These are phyloP conservation scores for Cornus suecica DNA, from an alignment of 148 eudicot species.

Conservation along the genomic window DNA sequence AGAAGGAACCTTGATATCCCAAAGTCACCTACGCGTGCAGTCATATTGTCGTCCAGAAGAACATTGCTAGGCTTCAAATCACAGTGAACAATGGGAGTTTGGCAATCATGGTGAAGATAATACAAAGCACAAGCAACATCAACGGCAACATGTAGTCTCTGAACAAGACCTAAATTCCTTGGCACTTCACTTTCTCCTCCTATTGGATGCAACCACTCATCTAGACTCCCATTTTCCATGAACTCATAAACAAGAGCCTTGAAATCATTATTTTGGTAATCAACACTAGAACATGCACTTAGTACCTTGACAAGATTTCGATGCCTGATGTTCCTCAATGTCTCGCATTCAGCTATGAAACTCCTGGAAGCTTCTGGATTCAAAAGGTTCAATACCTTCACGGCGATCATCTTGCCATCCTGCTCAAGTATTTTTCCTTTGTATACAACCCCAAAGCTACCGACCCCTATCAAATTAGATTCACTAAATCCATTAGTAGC, in stretches of 20 bases:
- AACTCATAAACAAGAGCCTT: too few relatives aligned
- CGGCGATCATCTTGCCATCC: background rate
- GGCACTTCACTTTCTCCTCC: background rate
- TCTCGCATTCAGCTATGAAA: slow-evolving; percentile 12
- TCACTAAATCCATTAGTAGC: background rate
- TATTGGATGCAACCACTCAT: slow-evolving; percentile 12
- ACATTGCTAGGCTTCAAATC: slow-evolving; percentile 18
- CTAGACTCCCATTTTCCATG: slow-evolving; percentile 6
- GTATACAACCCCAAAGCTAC: background rate
- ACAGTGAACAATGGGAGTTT: background rate
- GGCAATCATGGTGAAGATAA: slow-evolving; percentile 17
- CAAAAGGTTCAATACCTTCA: slow-evolving; percentile 21
- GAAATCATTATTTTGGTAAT: background rate
- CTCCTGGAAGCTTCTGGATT: background rate
- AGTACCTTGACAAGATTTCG: slow-evolving; percentile 10
- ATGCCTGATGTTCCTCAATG: slow-evolving; percentile 1
- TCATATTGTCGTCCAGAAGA: slow-evolving; percentile 9
- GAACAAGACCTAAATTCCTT: slow-evolving; percentile 3
- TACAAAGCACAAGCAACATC: slow-evolving; percentile 15
- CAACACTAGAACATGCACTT: slow-evolving; percentile 8
- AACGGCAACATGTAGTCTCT: slow-evolving; percentile 11
- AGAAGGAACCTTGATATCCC: slow-evolving; percentile 13
- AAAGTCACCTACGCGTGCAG: slow-evolving; percentile 12
- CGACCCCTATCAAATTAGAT: background rate
- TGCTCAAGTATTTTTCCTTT: slow-evolving; percentile 3